These are phyloP conservation scores for Nymphaea thermarum DNA, from an alignment of 164 flowering plant species.

Conservation along the genomic window DNA sequence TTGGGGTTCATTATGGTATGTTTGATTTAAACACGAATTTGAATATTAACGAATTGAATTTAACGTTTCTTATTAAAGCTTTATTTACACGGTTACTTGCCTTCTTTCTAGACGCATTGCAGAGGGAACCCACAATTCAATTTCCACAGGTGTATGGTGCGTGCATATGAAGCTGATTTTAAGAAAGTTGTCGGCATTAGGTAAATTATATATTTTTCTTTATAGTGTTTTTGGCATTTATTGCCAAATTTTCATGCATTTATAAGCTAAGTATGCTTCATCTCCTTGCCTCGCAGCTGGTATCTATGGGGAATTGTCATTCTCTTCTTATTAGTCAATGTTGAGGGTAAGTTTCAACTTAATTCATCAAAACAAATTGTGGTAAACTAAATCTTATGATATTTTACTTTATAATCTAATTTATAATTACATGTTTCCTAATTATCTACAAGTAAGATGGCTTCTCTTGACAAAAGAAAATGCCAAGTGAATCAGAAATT, in stretches of 20 bases:
- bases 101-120: slow-evolving; percentile 42
- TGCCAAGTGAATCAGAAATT: no score
- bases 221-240: neutral
- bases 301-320: slow-evolving; percentile 79
- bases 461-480: no score
- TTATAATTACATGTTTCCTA: no score
- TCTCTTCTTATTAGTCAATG: slow-evolving; percentile 65
- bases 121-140: slow-evolving; percentile 31
- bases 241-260: neutral
- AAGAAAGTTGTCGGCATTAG: slow-evolving; percentile 69
- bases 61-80: neutral
- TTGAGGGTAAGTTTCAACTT: slow-evolving; percentile 39
- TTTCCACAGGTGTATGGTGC: slow-evolving; percentile 69
- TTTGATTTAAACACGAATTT: neutral
- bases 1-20: slow-evolving; percentile 25
- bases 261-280: neutral
- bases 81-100: no score
- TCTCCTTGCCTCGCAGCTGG: slow-evolving; percentile 32
- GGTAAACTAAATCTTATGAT: no score
- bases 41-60: neutral
- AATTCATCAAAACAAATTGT: no score
- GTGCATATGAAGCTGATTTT: slow-evolving; percentile 57
- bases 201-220: slow-evolving; percentile 19
- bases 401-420: no score
- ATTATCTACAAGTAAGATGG: no score